Evolutionary conservation across 2,329 filamentous ascomycete genomes (phyloP).

Genomic region (Herpotrichia juniperi): DNA sequence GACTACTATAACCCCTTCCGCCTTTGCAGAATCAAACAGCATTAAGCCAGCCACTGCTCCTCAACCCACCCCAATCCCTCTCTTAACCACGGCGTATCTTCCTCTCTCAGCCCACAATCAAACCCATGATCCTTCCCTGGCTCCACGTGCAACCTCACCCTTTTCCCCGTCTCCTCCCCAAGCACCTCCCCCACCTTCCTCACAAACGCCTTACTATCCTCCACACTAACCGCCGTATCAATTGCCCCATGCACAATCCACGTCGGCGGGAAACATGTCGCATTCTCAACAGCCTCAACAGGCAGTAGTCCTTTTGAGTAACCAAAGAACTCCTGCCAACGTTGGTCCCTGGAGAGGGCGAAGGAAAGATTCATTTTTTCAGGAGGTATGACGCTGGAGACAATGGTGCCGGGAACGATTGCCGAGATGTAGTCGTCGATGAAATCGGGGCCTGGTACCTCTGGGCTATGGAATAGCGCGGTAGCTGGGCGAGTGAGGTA

Average conservation of each 20-base stretch:
- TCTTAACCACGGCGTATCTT: constrained; percentile 36
- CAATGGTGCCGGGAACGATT: constrained; percentile 21
- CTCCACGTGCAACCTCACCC: constrained; percentile 28
- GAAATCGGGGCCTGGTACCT: constrained; percentile 15
- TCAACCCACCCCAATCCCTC: constrained; percentile 34
- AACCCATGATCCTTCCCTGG: constrained; percentile 40
- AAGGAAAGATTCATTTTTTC: constrained; percentile 21
- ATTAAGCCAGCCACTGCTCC: constrained; percentile 27
- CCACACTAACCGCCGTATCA: constrained; percentile 34
- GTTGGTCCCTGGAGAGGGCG: constrained; percentile 24
- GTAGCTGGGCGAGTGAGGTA: constrained; percentile 9
- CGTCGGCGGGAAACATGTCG: constrained; percentile 31
- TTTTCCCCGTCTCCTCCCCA: constrained; percentile 8
- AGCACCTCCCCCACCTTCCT: constrained; percentile 24
- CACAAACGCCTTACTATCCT: constrained; percentile 32
- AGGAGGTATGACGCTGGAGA: constrained; percentile 26
- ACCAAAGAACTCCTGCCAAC: constrained; percentile 36
- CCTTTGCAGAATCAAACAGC: too few species aligned
- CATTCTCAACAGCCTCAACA: constrained; percentile 29
- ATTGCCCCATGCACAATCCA: constrained; percentile 38
- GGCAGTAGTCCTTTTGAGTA: constrained; percentile 30
- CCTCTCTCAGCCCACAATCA: constrained; percentile 29
- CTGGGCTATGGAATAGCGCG: constrained; percentile 5
- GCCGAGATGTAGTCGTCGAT: constrained; percentile 30
- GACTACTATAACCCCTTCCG: not conserved